phyloP scores from a whole-genome alignment of 129 eudicot genomes.

The Flaveria linearis region DNA sequence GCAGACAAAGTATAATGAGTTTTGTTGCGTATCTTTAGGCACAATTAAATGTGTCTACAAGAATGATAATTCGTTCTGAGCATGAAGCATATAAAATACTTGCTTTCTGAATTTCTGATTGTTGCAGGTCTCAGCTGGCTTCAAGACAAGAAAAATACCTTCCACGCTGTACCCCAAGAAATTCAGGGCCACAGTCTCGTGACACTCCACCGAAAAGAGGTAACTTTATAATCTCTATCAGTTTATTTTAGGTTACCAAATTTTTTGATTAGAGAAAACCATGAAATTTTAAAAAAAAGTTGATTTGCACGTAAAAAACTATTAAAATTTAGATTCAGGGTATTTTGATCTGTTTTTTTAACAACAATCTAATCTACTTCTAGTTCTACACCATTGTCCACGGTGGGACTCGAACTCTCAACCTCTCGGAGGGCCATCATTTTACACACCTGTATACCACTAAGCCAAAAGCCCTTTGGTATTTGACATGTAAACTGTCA shows the following conservation, averaged over 20 bases:
- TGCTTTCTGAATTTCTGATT: conserved; percentile 18
- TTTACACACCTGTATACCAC: no score
- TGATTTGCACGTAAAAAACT: neutral
- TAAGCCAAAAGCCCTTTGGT: no score
- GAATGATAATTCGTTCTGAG: neutral
- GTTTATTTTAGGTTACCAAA: neutral
- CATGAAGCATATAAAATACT: neutral
- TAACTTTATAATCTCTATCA: conserved; percentile 19
- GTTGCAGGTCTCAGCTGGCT: conserved; percentile 53
- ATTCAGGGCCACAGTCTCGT: conserved; percentile 73
- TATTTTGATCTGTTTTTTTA: neutral
- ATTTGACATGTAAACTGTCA: neutral
- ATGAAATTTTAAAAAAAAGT: neutral
- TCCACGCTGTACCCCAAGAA: conserved; percentile 67
- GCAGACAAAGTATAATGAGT: neutral
- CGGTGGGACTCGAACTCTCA: no score
- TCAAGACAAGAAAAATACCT: conserved; percentile 66
- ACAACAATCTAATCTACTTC: no score
- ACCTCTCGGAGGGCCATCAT: no score
- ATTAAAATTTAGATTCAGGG: neutral
- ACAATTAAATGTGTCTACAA: neutral
- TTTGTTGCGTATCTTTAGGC: neutral
- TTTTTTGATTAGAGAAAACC: neutral
- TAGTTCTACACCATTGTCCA: no score
- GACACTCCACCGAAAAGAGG: conserved; percentile 97